Base-by-base conservation (phyloP, 164 flowering plant species). In the Nymphaea colorata region DNA sequence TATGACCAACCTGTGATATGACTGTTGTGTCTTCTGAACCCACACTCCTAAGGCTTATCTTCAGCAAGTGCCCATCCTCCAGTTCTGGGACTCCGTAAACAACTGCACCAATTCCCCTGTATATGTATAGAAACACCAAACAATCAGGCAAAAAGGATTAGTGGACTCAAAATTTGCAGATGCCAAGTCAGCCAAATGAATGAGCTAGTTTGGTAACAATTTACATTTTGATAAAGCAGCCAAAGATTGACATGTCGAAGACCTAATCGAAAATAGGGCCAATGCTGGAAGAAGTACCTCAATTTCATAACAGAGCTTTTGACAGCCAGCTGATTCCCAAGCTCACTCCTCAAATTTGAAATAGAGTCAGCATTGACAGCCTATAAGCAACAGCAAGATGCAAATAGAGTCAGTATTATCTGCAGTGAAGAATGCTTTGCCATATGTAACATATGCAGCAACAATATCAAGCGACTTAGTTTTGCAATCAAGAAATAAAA, bases 41-140 rank as follows among this genome's bases (percentile, higher is more conserved):
- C 64, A 83, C 61, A 74, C 96, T 93, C 74, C 91, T 76, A 4
- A 93, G 87, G 81, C 98, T 93, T 78, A 93, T 80, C 75, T 93
- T 93, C 69, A 93, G 55, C 62, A 80, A 16, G 60, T 79, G 71
- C 10, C 82, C 82, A 60, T 85, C 85, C 68, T 78, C 75, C 51
- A 90, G 89, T 69, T 84, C 93, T 1, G 89, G 89, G 53, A 93
- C 93, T 76, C 72, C 76, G 62, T 90, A 93, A 2, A 84, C 92
- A 67, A 89, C 82, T 64, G 96, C 98, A 70, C 98, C 98, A 44
- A 93, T 85, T 66, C 90, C 89, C 81, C 96, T 87, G 65, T 43
- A 25, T n/a, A n/a, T n/a, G n/a, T n/a, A n/a, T n/a, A n/a, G n/a
- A n/a, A n/a, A n/a, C n/a, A n/a, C n/a, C n/a, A n/a, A n/a, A n/a